Base-by-base conservation (phyloP, 1,139 yeast genomes). In the Candida dubliniensis region DNA sequence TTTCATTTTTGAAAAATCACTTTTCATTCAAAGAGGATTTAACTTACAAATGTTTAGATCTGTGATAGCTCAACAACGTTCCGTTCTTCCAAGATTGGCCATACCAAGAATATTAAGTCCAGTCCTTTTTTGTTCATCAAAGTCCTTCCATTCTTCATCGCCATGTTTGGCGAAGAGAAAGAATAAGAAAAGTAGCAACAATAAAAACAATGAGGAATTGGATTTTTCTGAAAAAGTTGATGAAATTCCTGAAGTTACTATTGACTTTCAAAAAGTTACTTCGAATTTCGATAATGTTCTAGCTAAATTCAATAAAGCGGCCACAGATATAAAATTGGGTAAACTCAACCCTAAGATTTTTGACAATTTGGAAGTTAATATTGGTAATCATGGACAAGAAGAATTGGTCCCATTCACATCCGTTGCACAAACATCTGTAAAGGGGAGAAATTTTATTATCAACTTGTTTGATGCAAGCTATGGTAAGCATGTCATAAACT, bases 381-480 rank as follows among this genome's bases (percentile, higher is more conserved):
- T 77, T n/a, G 41, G 43, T 6, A 38, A 38, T 27, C 41, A 40
- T 7, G 41, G 38, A 4, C 72, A 71, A 23, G 77, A 77, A 40
- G 72, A 73, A 32, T 67, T 48, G 9, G 67, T 64, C 6, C 74
- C 72, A 7, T 85, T 84, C 58, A 75, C 78, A 4, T 73, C 81
- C 8, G 64, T 90, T 29, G 96, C 97, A 0, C 87, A 87, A 49
- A 82, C 95, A 7, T 75, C 88, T 0, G 58, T 83, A 42, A 86
- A 88, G 55, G 93, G 93, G 9, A 75, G 88, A 55, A 74, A 81
- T 47, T 71, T 87, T 41, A 67, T 81, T 38, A 77, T 91, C 27
- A 89, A 96, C 0, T 93, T 90, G 2, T 91, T 84, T 62, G 96
- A 90, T 56, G 95, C 96, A 9, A 71, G 71, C 41, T 77, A 87